Evolutionary conservation across 129 eudicot species (phyloP), one percentile per base, ranked within the genome.

Genomic region (Cynara cardunculus): DNA sequence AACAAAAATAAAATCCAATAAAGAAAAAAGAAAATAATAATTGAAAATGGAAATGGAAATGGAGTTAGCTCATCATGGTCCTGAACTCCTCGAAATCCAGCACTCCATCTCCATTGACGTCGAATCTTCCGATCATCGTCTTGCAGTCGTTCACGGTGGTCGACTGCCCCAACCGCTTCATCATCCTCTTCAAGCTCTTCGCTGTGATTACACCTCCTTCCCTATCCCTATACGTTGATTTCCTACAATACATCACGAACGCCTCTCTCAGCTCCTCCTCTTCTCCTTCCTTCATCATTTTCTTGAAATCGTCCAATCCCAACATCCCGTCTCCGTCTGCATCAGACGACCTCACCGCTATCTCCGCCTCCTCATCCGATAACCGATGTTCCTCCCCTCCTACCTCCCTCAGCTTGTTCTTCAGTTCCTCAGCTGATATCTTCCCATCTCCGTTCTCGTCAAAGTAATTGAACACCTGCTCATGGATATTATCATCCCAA

Each of bases 371-470:
- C 73, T 85, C 87, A 24, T 65, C 81, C 24, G 87, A 80, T 7
- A 83, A 72, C 74, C 39, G 82, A 13, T 73, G 5, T 7, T 83
- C 82, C 2, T 35, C 82, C 7, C 87, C 85, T 22, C 84, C 86
- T 1, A 80, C 81, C 28, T n/a, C n/a, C 28, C 16, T 74, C 31
- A 81, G 5, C 19, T 82, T 59, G 61, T 32, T 74, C 34, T 83
- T 75, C n/a, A 88, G 41, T 82, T 88, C 89, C 0, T 59, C 11
- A 1, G 87, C 71, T 0, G 91, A 83, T 49, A 88, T 88, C 82
- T 83, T 85, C 0, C 91, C 89, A 64, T 88, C 91, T 0, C 84
- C 84, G 59, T 88, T 80, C 75, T 86, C 82, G 39, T 89, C 93
- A 16, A 83, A 89, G 81, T 87, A 84, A 10, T 76, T 87, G 53